Evolutionary conservation across 441 rosid species (phyloP), one percentile per base, ranked within the genome.

Genomic region (Jatropha podagrica): DNA sequence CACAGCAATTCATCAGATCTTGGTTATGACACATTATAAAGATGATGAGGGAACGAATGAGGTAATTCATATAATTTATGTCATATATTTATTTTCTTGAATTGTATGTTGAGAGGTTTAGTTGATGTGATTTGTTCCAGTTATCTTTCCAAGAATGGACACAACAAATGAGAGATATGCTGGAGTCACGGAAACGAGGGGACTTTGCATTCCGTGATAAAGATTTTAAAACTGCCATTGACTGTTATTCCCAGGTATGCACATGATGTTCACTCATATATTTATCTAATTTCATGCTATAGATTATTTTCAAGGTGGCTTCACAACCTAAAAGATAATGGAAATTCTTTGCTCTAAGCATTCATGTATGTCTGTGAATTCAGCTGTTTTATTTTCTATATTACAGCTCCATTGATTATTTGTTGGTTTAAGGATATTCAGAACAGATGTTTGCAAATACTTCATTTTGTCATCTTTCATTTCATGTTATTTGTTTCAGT

Each of bases 61-160:
- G 98, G 98, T 89, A 83, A 77, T 3, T 70, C 72, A 60, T 7
- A 13, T 61, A 26, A n/a, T 11, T 61, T 3, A 61, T 61, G 18
- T 32, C 14, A 7, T 32, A 1, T 48, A 12, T 56, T 62, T 74
- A 52, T 56, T 6, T 66, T 44, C 48, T 68, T 52, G 42, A 71
- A 37, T 68, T 56, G 62, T 63, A 15, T 59, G 74, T 79, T 71
- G 56, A 76, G 41, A 60, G 48, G 65, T 69, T 75, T 71, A 40
- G 65, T 52, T 71, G 58, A 72, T 75, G 46, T 79, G 65, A 38
- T 66, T 78, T 77, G 27, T 73, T 62, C 78, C 79, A 94, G 97
- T 82, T 92, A 80, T 94, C 97, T 77, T 94, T 94, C 79, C 97
- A 94, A 92, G 98, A 94, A 84, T 94, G 97, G 98, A 92, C 96